Evolutionary conservation across 2,329 filamentous ascomycete genomes (phyloP), one percentile per base, ranked within the genome.

Genomic region (Fusarium oxysporum): DNA sequence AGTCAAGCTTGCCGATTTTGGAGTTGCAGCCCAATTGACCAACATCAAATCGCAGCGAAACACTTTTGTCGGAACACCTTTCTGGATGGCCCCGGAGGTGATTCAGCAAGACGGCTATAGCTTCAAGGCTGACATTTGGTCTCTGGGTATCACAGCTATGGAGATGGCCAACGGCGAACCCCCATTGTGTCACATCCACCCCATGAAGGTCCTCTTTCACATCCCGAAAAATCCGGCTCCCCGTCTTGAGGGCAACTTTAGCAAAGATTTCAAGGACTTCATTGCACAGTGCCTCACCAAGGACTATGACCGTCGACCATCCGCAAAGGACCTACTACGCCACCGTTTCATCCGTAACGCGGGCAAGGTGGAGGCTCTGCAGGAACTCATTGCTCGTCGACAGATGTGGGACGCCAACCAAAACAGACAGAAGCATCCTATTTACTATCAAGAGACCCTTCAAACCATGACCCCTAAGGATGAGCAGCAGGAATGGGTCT

Each of bases 41-140:
- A 97, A 98, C 80, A 97, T 98, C 84, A 98, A 98, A 83, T 98
- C 96, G 5, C 95, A 98, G 82, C 91, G 96, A 61, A 96, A 98
- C 82, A 99, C 96, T 0, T 98, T 99, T 79, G 96, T 99, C 25
- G 96, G 96, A 25, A 98, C 96, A 0, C 96, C 96, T 0, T 97
- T 97, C 80, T 97, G 95, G 95, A 97, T 97, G 95, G 95, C 95
- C 2, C 95, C 95, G 3, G 95, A 97, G 80, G 95, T 97, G 40
- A 97, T 97, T 75, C 92, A 97, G 81, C 94, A 97, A 82, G 90
- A 93, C 72, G 89, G 89, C 21, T 91, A 91, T 71, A 94, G 96
- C 81, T 96, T 94, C 85, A 96, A 96, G 82, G 95, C 95, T 10
- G 95, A 97, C 79, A 95, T 97, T 65, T 97, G 95, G 95, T 97